phyloP scores from a whole-genome alignment of 2,329 filamentous ascomycete species.

The Cladophialophora chaetospira region DNA sequence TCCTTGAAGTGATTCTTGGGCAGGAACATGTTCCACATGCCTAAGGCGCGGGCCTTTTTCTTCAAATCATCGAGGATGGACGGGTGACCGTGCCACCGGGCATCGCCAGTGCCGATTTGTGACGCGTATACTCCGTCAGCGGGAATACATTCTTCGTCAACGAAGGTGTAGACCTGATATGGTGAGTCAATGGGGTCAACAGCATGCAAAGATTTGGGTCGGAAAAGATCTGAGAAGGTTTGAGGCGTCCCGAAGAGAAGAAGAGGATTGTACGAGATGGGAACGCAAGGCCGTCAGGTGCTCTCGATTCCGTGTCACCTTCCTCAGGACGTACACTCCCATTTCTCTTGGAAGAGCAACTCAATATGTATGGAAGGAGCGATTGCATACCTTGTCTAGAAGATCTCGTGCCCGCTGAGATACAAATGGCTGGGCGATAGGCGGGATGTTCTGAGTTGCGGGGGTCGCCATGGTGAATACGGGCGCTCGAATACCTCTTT shows the following conservation, averaged over 20 bases:
- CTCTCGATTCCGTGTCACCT: too few species aligned
- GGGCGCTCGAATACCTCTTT: too few species aligned
- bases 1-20: slow-evolving; percentile 94
- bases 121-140: slow-evolving; percentile 79
- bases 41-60: slow-evolving; percentile 75
- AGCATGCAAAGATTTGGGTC: too few species aligned
- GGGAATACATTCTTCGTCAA: slow-evolving; percentile 91
- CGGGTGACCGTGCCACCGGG: slow-evolving; percentile 80
- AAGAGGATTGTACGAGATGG: too few species aligned
- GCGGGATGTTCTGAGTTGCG: slow-evolving; percentile 56
- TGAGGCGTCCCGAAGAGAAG: too few species aligned
- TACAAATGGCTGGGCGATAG: slow-evolving; percentile 64
- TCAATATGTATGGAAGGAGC: too few species aligned
- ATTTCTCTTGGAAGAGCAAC: too few species aligned
- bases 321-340: too few species aligned
- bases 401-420: slow-evolving; percentile 82
- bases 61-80: slow-evolving; percentile 86
- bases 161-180: slow-evolving; percentile 82
- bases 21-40: slow-evolving; percentile 98
- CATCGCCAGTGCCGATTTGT: slow-evolving; percentile 69
- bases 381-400: slow-evolving; percentile 69
- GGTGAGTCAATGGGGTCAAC: neutral
- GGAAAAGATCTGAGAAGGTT: too few species aligned
- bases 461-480: slow-evolving; percentile 36
- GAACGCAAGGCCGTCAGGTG: too few species aligned